Evolutionary conservation across 2,329 filamentous ascomycete genomes (phyloP).

Genomic region (Penicillium thymicola): DNA sequence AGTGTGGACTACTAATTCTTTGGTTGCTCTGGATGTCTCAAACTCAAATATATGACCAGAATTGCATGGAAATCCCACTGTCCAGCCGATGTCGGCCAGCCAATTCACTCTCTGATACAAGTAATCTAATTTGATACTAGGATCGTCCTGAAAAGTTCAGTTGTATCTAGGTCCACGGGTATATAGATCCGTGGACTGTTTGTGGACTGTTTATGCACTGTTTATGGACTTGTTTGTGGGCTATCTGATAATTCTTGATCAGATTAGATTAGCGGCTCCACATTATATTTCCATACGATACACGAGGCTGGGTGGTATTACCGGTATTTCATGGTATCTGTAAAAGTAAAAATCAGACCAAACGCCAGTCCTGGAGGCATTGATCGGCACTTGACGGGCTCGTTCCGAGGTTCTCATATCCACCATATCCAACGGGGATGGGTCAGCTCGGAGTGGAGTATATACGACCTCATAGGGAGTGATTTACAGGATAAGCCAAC

Average conservation of each 20-base stretch:
- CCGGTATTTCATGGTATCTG: background rate
- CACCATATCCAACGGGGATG: background rate
- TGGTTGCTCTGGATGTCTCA: background rate
- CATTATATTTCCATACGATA: background rate
- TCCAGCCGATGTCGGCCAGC: background rate
- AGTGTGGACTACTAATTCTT: background rate
- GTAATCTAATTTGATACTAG: background rate
- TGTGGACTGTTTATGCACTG: background rate
- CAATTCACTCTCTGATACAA: background rate
- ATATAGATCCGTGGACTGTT: background rate
- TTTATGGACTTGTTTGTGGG: background rate
- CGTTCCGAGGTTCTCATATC: background rate
- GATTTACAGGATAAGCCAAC: background rate
- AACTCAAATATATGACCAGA: background rate
- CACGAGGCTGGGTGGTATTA: background rate
- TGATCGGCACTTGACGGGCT: background rate
- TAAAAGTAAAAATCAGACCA: background rate
- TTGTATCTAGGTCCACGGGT: background rate
- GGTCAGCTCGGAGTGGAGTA: background rate
- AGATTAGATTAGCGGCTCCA: constrained; percentile 6
- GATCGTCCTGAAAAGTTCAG: background rate
- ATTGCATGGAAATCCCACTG: background rate
- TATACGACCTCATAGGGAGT: background rate
- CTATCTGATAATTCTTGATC: constrained; percentile 6
- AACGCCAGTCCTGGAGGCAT: background rate